Evolutionary conservation across 176 grass and related monocot genomes (phyloP), one percentile per base, ranked within the genome.

Genomic region (Carex littledalei): DNA sequence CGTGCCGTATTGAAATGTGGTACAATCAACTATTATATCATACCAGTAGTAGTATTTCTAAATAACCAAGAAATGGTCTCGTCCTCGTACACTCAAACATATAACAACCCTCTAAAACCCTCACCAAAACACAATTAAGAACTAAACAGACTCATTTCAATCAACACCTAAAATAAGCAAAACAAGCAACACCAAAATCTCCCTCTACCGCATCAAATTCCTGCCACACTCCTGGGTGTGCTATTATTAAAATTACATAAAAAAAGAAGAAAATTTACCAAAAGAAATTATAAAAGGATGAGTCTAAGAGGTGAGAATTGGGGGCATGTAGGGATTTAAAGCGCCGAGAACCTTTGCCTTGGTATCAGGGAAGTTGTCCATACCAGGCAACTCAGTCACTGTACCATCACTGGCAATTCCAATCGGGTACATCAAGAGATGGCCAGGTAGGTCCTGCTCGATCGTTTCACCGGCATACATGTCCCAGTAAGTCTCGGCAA

Each of bases 361-460:
- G 0, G 92, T 94, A 67, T 94, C 92, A 0, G 92, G 95, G 88
- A 98, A 94, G 69, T 62, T 85, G 32, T 85, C 90, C 8, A 83
- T 86, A 2, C 92, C 95, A 0, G 95, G 92, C 67, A 98, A 54
- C 83, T 98, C 89, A 3, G 50, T 90, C 16, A 94, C 79, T 0
- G 31, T 67, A 52, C 95, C 95, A 1, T 93, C 91, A 59, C 76
- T 83, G 0, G 47, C 43, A 55, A 98, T 47, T 0, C 69, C 63
- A 22, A 94, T n/a, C 0, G 93, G 95, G 54, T 98, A 98, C 57
- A 89, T 89, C 18, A 98, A 90, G 1, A 98, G 92, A 87, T 98
- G 93, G 1, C 95, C 95, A 0, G 95, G 95, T 26, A 98, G 91
- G 86, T 98, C 95, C 4, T 72, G 61, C 12, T 90, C 81, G 7